phyloP scores from a whole-genome alignment of 2,329 filamentous ascomycete species.

The Beauveria caledonica region DNA sequence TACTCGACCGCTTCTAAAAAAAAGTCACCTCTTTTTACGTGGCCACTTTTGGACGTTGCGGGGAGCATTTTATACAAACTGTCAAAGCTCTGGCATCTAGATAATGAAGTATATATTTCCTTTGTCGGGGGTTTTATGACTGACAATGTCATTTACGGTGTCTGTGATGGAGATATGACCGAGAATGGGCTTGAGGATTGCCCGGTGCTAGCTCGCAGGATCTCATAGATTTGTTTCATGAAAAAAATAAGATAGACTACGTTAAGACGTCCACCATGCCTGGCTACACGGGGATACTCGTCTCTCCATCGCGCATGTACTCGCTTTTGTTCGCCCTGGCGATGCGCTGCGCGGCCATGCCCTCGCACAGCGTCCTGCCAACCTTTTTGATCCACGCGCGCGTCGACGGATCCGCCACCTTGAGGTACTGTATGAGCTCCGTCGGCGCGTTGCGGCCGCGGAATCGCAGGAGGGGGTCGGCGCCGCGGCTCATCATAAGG shows the following conservation, averaged over 20 bases:
- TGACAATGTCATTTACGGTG: not conserved
- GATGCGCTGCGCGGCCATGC: not conserved
- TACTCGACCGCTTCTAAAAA: conserved; percentile 62
- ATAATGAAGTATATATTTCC: not conserved
- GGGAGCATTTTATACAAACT: not conserved
- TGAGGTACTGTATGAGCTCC: not conserved
- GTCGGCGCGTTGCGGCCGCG: not conserved
- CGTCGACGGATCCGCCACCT: not conserved
- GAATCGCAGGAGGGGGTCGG: conserved; percentile 2
- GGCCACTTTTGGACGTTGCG: not conserved
- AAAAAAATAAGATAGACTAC: conserved; percentile 5
- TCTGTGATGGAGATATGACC: not conserved
- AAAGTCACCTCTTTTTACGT: not conserved
- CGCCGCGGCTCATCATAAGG: conserved; percentile 8
- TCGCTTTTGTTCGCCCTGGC: not conserved
- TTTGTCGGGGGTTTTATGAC: not conserved
- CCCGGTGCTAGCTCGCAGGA: not conserved
- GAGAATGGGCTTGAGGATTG: not conserved
- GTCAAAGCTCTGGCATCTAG: not conserved
- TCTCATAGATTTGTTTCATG: not conserved
- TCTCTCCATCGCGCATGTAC: not conserved
- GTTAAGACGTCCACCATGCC: not conserved
- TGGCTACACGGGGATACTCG: not conserved
- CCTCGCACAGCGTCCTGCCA: conserved; percentile 1
- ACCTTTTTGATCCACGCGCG: conserved; percentile 3